phyloP scores from a whole-genome alignment of 768 basidiomycete genomes.

The Lactarius akahatsu region DNA sequence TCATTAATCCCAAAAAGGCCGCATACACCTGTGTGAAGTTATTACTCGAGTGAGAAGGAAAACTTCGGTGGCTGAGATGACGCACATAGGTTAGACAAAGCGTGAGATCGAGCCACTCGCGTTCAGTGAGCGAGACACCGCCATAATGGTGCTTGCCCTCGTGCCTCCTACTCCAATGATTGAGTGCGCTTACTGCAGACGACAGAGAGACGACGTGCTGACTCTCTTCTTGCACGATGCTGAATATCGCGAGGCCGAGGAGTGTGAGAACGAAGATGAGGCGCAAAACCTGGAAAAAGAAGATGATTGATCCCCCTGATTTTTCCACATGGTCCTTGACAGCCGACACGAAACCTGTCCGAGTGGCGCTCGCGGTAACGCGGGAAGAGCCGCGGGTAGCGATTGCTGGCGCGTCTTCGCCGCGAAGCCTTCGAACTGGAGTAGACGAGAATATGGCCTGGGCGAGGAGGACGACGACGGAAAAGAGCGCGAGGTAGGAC shows the following conservation, averaged over 20 bases:
- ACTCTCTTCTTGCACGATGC: constrained; percentile 39
- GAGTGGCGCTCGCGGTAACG: not conserved
- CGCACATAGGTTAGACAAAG: constrained; percentile 39
- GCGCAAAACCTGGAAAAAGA: constrained; percentile 47
- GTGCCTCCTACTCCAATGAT: constrained; percentile 34
- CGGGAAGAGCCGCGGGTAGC: not conserved
- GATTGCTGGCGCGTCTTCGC: not conserved
- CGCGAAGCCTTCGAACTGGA: not conserved
- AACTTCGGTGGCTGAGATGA: not conserved
- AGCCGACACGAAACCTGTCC: constrained; percentile 20
- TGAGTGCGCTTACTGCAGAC: constrained; percentile 5
- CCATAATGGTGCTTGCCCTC: constrained; percentile 20
- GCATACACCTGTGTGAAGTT: constrained; percentile 27
- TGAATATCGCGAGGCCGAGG: constrained; percentile 50
- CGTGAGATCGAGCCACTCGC: constrained; percentile 25
- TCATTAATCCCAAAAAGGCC: constrained; percentile 29
- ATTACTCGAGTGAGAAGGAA: not conserved
- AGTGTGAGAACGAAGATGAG: constrained; percentile 46
- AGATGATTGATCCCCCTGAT: constrained; percentile 50
- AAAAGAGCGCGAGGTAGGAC: constrained; percentile 15
- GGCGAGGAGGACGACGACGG: constrained; percentile 8
- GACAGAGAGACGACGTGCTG: not conserved
- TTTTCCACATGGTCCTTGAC: constrained; percentile 38
- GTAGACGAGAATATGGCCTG: constrained; percentile 2
- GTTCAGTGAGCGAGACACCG: constrained; percentile 4